A percentile compares a stretch with the other conserved stretches of the same genome.
These are phyloP conservation scores for Leccinum holopus DNA, from an alignment of 1,284 basidiomycete species.

Conservation along the genomic window DNA sequence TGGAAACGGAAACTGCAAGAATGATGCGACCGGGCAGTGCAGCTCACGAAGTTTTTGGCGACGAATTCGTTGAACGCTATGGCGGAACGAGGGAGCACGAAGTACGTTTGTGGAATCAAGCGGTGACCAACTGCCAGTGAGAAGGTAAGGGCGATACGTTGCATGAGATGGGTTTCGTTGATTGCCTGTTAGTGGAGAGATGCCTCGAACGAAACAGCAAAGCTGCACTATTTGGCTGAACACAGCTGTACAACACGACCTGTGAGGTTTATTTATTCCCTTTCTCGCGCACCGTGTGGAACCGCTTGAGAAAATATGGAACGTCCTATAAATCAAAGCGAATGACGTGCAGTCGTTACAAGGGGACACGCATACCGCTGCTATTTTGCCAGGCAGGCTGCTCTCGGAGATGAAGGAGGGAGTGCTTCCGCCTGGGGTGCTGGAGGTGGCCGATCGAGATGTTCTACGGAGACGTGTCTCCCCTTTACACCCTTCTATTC, in stretches of 20 bases:
- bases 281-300: slow-evolving; percentile 33
- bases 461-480: slow-evolving; percentile 69
- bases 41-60: slow-evolving; percentile 84
- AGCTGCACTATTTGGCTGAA: background rate
- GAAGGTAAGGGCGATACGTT: slow-evolving; percentile 60
- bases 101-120: slow-evolving; percentile 80
- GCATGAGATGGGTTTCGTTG: slow-evolving; percentile 7
- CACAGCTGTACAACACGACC: background rate
- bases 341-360: slow-evolving; percentile 1
- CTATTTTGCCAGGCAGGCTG: slow-evolving; percentile 59
- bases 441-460: slow-evolving; percentile 74
- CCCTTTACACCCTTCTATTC: slow-evolving; percentile 70
- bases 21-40: slow-evolving; percentile 81
- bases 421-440: slow-evolving; percentile 66
- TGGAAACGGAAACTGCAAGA: slow-evolving; percentile 74
- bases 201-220: slow-evolving; percentile 61
- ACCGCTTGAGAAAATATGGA: slow-evolving; percentile 57
- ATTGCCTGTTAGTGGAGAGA: slow-evolving; percentile 62
- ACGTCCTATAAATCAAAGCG: slow-evolving; percentile 52
- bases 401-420: slow-evolving; percentile 61
- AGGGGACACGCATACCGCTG: slow-evolving; percentile 44
- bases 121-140: slow-evolving; percentile 94
- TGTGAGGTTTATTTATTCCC: slow-evolving; percentile 32
- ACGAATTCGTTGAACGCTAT: slow-evolving; percentile 91
- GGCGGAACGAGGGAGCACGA: slow-evolving; percentile 92